A percentile compares a stretch with the other conserved stretches of the same genome.
phyloP scores from a whole-genome alignment of 1,284 basidiomycete genomes.

The Papiliotrema nemorosa region DNA sequence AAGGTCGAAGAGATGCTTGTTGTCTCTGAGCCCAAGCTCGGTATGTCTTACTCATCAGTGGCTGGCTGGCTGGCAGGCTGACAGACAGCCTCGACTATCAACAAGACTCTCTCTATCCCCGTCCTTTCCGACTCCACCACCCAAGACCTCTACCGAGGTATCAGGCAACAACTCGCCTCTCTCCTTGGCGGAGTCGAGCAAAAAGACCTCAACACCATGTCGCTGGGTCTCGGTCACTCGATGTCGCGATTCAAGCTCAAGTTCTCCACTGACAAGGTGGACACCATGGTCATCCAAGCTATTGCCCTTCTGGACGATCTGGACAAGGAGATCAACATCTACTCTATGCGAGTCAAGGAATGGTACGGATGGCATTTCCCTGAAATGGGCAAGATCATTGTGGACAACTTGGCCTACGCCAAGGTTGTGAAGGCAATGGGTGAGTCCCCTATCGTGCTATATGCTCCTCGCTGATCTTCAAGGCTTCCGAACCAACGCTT shows the following conservation, averaged over 20 bases:
- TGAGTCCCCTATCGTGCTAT: conserved; percentile 40
- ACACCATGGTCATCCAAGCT: conserved; percentile 98
- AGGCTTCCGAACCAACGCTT: conserved; percentile 92
- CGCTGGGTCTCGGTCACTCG: conserved; percentile 92
- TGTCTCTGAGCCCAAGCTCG: conserved; percentile 86
- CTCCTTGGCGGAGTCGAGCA: conserved; percentile 87
- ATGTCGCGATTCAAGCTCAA: conserved; percentile 97
- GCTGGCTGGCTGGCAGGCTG: background rate
- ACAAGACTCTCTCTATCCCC: conserved; percentile 90
- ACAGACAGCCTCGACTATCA: conserved; percentile 69
- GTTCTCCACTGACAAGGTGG: conserved; percentile 98
- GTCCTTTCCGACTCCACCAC: conserved; percentile 65
- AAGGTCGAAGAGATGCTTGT: conserved; percentile 76
- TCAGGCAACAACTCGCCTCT: conserved; percentile 80
- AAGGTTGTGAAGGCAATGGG: conserved; percentile 86
- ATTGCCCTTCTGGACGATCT: conserved; percentile 97
- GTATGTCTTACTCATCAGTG: no score
- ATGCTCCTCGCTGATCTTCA: background rate
- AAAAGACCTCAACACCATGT: conserved; percentile 97
- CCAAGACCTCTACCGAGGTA: conserved; percentile 91
- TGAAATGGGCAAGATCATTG: conserved; percentile 97
- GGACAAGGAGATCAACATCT: conserved; percentile 99
- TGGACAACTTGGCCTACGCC: conserved; percentile 95
- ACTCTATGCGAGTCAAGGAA: conserved; percentile 99
- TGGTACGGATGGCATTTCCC: conserved; percentile 99